Evolutionary conservation across 2,329 filamentous ascomycete species (phyloP).

Genomic region (Verticillium tricorpus): DNA sequence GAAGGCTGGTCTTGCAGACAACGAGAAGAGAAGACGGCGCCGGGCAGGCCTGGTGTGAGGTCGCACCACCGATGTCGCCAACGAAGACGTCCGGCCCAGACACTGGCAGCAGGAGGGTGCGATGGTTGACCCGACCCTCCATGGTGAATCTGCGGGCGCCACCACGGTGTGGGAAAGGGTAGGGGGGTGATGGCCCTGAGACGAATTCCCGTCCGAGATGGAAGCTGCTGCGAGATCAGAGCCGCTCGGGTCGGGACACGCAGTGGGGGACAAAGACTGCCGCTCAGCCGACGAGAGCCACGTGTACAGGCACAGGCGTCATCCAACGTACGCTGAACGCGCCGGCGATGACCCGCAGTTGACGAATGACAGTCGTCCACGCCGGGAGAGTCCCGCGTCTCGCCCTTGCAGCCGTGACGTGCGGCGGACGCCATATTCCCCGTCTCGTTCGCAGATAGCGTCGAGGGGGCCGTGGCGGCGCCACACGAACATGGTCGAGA

Average conservation of each 20-base stretch:
- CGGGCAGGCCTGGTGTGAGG: neutral
- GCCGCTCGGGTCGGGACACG: neutral
- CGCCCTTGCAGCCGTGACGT: neutral
- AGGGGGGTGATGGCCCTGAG: neutral
- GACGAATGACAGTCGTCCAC: neutral
- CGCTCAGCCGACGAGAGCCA: neutral
- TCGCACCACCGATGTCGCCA: no score
- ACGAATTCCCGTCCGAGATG: neutral
- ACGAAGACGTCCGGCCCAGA: no score
- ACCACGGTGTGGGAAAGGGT: neutral
- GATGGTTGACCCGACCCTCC: no score
- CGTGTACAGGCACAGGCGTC: neutral
- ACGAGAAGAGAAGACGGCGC: no score
- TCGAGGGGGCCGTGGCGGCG: neutral
- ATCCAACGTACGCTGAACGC: neutral
- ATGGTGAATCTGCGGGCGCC: no score
- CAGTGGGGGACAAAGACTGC: neutral
- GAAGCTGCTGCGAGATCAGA: neutral
- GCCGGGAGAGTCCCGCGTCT: neutral
- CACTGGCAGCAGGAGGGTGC: no score
- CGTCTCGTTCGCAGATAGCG: neutral
- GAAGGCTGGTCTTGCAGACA: no score
- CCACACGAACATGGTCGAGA: neutral
- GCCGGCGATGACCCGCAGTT: neutral
- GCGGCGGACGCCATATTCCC: no score